Evolutionary conservation across 306 rosid genomes (phyloP).

Genomic region (Parietaria judaica): DNA sequence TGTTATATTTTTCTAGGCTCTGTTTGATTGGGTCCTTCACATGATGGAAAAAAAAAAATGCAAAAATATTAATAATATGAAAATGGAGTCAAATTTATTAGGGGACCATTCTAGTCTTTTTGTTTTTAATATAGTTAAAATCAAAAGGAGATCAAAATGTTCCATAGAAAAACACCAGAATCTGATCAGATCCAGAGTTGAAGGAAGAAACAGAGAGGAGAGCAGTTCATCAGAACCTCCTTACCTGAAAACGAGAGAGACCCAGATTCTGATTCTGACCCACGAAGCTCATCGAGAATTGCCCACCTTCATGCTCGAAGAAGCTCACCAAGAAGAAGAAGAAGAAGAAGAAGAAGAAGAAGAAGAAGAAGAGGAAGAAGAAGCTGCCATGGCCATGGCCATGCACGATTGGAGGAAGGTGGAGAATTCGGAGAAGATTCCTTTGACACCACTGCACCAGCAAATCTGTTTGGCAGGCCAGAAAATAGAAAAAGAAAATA

Average conservation of each 20-base stretch:
- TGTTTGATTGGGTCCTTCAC: slow-evolving; percentile 3
- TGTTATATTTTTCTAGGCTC: not conserved
- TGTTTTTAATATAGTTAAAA: slow-evolving; percentile 2
- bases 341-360: not conserved
- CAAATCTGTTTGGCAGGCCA: slow-evolving; percentile 44
- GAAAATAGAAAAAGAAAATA: slow-evolving; percentile 20
- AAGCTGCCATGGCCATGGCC: slow-evolving; percentile 9
- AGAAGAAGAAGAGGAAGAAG: not conserved
- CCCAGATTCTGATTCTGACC: slow-evolving; percentile 33
- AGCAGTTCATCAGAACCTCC: not conserved
- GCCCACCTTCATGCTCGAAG: slow-evolving; percentile 39
- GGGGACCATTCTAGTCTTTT: slow-evolving; percentile 11
- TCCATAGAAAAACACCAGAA: not conserved
- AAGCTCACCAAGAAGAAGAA: no score
- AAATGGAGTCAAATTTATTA: slow-evolving; percentile 1
- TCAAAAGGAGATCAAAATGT: no score
- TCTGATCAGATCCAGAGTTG: not conserved
- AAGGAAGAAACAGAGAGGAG: not conserved
- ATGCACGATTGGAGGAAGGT: slow-evolving; percentile 6
- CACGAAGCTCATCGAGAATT: slow-evolving; percentile 47
- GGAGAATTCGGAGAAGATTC: slow-evolving; percentile 38
- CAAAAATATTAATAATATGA: slow-evolving; percentile 12
- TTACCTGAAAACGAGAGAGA: slow-evolving; percentile 50
- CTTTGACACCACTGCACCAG: slow-evolving; percentile 41
- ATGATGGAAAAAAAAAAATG: slow-evolving; percentile 20